Evolutionary conservation across 2,329 filamentous ascomycete genomes (phyloP), one percentile per base, ranked within the genome.

Genomic region (Penicillium carneum): DNA sequence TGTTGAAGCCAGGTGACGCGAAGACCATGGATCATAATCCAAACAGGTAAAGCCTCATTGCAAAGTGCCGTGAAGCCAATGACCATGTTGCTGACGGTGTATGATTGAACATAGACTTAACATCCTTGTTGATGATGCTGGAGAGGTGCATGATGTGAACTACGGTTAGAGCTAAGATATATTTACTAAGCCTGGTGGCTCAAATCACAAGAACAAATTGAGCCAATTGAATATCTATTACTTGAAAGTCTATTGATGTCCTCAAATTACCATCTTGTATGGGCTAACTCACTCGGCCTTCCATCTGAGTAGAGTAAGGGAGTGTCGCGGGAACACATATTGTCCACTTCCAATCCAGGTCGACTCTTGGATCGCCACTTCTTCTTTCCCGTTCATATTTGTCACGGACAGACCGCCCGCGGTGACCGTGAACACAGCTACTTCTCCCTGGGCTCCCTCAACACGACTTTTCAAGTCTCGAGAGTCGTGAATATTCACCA

Each of bases 401-500:
- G 84, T 84, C 18, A 84, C 84, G 16, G 82, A 76, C 23, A 89
- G 81, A 62, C 79, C 78, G 2, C 81, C 76, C 0, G 87, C 89
- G 1, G 84, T 84, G 14, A 93, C 86, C 0, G 82, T 87, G 70
- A 86, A 88, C 3, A 91, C 87, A 31, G 84, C 70, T 0, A 90
- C 84, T 1, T 83, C 76, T 1, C 77, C 78, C 0, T 69, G 69
- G 0, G 87, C 73, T 0, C 89, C 89, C 42, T 84, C 81, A n/a
- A 92, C 67, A 45, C 84, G 80, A 0, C 85, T 85, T 63, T 84
- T 81, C 56, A 89, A 87, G 58, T 83, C 85, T 63, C 84, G 81
- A 9, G 83, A 82, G 63, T 89, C 86, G 62, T 84, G 82, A 33
- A 92, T 84, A 73, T 95, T 95, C 16, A 92, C 89, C 0, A 93